phyloP scores from a whole-genome alignment of 2,329 filamentous ascomycete species.

The Leptographium galeiforme region DNA sequence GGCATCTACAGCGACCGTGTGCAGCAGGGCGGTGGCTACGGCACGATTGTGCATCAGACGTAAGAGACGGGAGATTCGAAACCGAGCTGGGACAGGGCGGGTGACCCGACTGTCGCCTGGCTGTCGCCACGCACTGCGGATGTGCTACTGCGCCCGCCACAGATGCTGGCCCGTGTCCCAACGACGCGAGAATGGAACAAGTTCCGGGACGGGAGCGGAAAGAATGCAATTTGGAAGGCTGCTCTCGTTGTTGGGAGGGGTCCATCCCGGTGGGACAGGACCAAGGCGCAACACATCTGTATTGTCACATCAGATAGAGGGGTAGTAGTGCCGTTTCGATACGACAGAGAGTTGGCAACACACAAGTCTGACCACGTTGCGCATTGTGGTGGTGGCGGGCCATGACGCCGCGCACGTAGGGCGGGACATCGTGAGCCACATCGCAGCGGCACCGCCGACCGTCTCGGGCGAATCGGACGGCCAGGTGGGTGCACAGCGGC shows the following conservation, averaged over 20 bases:
- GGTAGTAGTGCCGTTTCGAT: too few relatives aligned
- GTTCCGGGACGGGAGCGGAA: background rate
- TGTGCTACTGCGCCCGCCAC: background rate
- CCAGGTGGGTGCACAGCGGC: background rate
- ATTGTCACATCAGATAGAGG: too few relatives aligned
- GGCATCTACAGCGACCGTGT: conserved; percentile 61
- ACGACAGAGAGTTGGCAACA: too few relatives aligned
- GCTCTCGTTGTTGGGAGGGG: background rate
- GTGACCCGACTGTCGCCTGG: too few relatives aligned
- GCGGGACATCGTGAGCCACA: background rate
- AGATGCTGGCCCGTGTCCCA: background rate
- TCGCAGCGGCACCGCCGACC: background rate
- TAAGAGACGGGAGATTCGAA: background rate
- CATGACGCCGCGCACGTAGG: background rate
- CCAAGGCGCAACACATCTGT: too few relatives aligned
- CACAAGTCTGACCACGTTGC: too few relatives aligned
- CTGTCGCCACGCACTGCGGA: too few relatives aligned
- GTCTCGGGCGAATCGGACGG: too few relatives aligned
- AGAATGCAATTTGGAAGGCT: background rate
- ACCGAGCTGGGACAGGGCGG: too few relatives aligned
- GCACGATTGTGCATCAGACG: conserved; percentile 10
- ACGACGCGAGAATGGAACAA: background rate
- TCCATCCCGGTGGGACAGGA: background rate
- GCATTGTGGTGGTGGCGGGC: background rate
- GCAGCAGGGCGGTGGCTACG: conserved; percentile 51